phyloP scores from a whole-genome alignment of 306 rosid species.

The Vigna trinervia region DNA sequence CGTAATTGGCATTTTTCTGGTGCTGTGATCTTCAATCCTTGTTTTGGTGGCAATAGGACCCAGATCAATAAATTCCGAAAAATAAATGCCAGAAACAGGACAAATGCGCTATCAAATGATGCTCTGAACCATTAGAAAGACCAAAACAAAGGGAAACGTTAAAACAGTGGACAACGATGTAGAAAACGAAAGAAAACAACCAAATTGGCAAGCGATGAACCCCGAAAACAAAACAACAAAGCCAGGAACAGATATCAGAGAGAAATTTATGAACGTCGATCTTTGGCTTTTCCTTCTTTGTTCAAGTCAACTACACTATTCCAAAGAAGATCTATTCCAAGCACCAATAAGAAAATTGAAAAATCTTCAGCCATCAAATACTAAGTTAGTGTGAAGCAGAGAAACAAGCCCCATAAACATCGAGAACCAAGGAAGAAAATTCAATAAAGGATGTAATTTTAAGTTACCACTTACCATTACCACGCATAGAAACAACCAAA shows the following conservation, averaged over 20 bases:
- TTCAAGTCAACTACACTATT: constrained; percentile 58
- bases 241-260: not conserved
- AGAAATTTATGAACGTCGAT: constrained; percentile 33
- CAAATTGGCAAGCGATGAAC: constrained; percentile 17
- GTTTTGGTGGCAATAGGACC: constrained; percentile 21
- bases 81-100: constrained; percentile 29
- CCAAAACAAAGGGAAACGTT: not conserved
- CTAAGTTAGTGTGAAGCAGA: not conserved
- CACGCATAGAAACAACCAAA: not conserved
- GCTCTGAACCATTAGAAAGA: constrained; percentile 35
- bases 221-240: not conserved
- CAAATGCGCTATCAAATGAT: constrained; percentile 20
- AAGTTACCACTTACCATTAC: not conserved
- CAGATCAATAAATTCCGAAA: not conserved
- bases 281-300: constrained; percentile 15
- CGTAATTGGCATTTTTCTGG: not conserved
- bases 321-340: constrained; percentile 34
- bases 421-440: not conserved
- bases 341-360: constrained; percentile 15
- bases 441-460: constrained; percentile 7
- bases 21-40: constrained; percentile 13
- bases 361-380: constrained; percentile 26
- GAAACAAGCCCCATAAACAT: not conserved
- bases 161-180: constrained; percentile 18
- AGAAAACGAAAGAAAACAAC: constrained; percentile 38